Base-by-base conservation (phyloP, 2,329 filamentous ascomycete species). In the Diaporthe humulicola region DNA sequence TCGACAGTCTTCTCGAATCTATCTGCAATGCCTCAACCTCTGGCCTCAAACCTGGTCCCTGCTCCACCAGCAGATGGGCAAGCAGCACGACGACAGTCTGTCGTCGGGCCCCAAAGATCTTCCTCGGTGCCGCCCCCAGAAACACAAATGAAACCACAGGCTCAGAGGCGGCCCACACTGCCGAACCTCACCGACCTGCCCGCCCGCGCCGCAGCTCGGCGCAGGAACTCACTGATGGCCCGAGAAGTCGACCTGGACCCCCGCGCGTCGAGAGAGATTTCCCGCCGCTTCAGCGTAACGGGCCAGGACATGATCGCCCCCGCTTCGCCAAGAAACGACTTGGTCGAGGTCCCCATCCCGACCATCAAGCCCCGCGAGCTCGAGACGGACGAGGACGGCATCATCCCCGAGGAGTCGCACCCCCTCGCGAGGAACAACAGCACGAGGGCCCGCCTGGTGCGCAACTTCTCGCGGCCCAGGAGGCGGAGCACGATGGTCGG, bases 201-300 rank as follows among this genome's bases (percentile, higher is more conserved):
- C 19, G 40, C 45, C 8, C 73, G 73, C 22, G 73, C 73, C 17
- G 73, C 73, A 45, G 73, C 70, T n/a, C 73, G 73, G n/a, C 60
- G 70, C 5, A 57, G 60, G 54, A 70, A 75, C 17, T 75, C 73
- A 2, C 15, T 75, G 8, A 54, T 73, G 9, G 61, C 67, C 22
- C 70, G 71, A 6, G 70, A 73, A 25, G 70, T 71, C 28, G 61
- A 75, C 17, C 14, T 61, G 2, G 33, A 52, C 33, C 64, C 64
- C 1, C 45, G 48, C 3, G 45, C 64, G 14, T 69, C 45, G 1
- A 25, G 1, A 14, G 64, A 69, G 33, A 54, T 69, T 4, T 69
- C 64, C 8, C 48, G 64, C 6, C 64, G 48, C 12, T 69, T 69
- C 64, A 69, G 64, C 33, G 19, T 54, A 14, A 40, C 15, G 12